phyloP scores from a whole-genome alignment of 148 eudicot species.

The Spergularia bocconei region DNA sequence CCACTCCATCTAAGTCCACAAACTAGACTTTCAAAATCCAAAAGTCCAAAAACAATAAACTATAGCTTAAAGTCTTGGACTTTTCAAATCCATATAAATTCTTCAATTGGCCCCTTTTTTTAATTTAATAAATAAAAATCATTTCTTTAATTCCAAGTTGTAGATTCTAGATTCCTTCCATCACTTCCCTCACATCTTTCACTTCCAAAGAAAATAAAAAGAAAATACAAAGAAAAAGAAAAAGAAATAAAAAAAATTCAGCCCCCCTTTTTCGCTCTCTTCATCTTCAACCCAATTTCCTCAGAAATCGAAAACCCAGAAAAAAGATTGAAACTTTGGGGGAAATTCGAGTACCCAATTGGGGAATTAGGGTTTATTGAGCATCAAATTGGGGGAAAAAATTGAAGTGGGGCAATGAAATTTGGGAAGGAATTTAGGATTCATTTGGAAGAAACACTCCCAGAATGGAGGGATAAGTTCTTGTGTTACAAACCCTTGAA shows the following conservation, averaged over 20 bases:
- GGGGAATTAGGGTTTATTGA: neutral
- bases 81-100: neutral
- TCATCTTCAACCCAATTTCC: neutral
- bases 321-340: no score
- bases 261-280: no score
- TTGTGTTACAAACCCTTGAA: constrained; percentile 78
- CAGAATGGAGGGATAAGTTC: constrained; percentile 88
- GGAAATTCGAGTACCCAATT: no score
- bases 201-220: neutral
- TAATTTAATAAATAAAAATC: neutral
- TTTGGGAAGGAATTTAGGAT: constrained; percentile 76
- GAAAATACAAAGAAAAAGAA: neutral
- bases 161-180: constrained; percentile 5
- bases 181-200: neutral
- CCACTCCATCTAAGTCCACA: no score
- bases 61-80: no score
- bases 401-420: constrained; percentile 51
- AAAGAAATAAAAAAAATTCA: neutral
- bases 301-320: no score
- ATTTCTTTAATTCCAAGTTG: constrained; percentile 1
- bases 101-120: neutral
- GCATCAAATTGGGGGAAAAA: neutral
- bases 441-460: constrained; percentile 77
- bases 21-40: no score
- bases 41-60: no score